These are phyloP conservation scores for Noccaea bulbosa DNA, from an alignment of 345 rosid species.

Conservation along the genomic window DNA sequence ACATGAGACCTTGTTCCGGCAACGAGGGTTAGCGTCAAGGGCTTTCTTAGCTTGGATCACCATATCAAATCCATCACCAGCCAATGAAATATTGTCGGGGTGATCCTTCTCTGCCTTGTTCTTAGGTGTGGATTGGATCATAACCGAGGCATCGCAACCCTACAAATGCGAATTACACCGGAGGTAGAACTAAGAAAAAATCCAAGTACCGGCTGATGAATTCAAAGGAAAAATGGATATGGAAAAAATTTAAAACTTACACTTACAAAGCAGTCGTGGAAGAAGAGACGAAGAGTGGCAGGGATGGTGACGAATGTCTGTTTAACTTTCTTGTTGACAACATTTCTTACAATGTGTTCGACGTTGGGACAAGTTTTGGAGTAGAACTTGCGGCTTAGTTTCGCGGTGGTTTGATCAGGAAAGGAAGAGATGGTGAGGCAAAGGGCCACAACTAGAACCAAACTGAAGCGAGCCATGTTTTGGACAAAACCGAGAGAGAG, in stretches of 20 bases:
- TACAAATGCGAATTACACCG: constrained; percentile 10
- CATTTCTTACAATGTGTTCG: constrained; percentile 63
- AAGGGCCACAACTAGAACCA: constrained; percentile 41
- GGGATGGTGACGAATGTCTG: constrained; percentile 71
- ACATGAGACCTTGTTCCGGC: constrained; percentile 71
- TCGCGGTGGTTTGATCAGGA: constrained; percentile 51
- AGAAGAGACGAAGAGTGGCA: constrained; percentile 77
- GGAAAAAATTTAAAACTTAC: constrained; percentile 37
- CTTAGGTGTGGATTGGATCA: constrained; percentile 53
- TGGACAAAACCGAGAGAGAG: not conserved
- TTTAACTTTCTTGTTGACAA: constrained; percentile 49
- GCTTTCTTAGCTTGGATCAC: constrained; percentile 78
- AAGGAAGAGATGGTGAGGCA: constrained; percentile 46
- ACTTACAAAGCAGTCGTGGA: constrained; percentile 84
- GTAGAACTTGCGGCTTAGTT: constrained; percentile 58
- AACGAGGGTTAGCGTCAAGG: constrained; percentile 51
- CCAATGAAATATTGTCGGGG: constrained; percentile 70
- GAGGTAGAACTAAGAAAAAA: not conserved
- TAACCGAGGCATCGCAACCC: constrained; percentile 81
- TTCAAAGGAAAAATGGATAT: not conserved
- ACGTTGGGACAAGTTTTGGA: constrained; percentile 66
- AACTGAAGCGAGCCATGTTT: constrained; percentile 39
- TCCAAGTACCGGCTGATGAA: not conserved
- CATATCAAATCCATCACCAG: constrained; percentile 85
- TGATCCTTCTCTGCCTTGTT: constrained; percentile 81